phyloP scores from a whole-genome alignment of 2,329 filamentous ascomycete species.

The Alternaria triticimaculans region DNA sequence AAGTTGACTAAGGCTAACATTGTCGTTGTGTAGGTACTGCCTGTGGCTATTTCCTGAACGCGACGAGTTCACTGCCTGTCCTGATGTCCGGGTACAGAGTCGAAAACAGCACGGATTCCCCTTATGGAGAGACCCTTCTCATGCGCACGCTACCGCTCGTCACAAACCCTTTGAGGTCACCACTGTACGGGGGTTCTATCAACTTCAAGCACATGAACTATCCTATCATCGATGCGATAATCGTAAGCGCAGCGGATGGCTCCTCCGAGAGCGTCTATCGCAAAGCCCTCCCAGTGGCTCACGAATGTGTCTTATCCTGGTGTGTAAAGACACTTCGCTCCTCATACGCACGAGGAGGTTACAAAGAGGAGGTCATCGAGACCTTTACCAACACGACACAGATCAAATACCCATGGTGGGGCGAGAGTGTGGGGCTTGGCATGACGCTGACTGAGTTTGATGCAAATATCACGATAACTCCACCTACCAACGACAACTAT shows the following conservation, averaged over 20 bases:
- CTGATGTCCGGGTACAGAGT: conserved; percentile 29
- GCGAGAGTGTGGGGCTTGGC: no score
- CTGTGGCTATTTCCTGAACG: conserved; percentile 38
- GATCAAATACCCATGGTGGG: conserved; percentile 3
- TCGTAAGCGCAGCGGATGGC: conserved; percentile 16
- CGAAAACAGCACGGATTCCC: background rate
- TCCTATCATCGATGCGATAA: conserved; percentile 17
- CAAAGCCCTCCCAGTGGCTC: conserved; percentile 14
- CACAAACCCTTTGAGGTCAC: conserved; percentile 1
- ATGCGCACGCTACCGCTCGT: conserved; percentile 24
- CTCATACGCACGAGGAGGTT: conserved; percentile 16
- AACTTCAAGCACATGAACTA: conserved; percentile 22
- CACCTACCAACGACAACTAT: background rate
- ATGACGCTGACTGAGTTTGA: background rate
- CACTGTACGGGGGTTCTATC: conserved; percentile 26
- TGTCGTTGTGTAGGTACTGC: conserved; percentile 2
- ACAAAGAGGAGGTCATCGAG: conserved; percentile 20
- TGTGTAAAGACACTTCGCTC: conserved; percentile 34
- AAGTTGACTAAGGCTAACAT: background rate
- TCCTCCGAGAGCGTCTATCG: conserved; percentile 13
- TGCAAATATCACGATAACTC: conserved; percentile 10
- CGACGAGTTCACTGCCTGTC: conserved; percentile 15
- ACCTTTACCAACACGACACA: conserved; percentile 2
- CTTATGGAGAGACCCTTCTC: conserved; percentile 16
- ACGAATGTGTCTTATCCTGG: conserved; percentile 34